Base-by-base conservation (phyloP, 2,329 filamentous ascomycete species). In the Colletotrichum caudatum region DNA sequence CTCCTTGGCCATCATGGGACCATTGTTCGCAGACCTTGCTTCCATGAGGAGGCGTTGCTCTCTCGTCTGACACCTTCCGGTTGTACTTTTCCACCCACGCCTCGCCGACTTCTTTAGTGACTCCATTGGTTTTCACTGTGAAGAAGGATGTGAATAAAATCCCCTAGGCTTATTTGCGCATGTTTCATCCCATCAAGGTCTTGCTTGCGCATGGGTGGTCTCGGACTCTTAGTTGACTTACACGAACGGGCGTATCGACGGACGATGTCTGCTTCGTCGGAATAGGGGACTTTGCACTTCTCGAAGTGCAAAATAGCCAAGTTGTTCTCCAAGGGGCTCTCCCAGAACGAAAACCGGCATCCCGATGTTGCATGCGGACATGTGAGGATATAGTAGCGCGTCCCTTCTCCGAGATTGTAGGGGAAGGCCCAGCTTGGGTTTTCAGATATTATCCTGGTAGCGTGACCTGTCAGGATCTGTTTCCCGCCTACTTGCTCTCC, bases 91-190 rank as follows among this genome's bases (percentile, higher is more conserved):
- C 26, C 12, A 54, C 3, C 51, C 51, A 54, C 6, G 1, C 1
- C 18, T 54, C 2, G 5, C 16, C 11, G 7, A 54, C 16, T 3
- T 33, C 8, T 26, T n/a, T n/a, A n/a, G 8, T 33, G 50, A 1
- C 1, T 18, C 5, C 18, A 7, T 7, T 35, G 51, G 2, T 5
- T 7, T 11, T 33, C 2, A 54, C 51, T 54, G 26, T 54, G 2
- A 11, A 2, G 2, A 20, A 20, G 4, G 3, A 3, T 12, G 6
- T 46, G 2, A 33, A 4, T 5, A 11, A 12, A 18, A 9, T 12
- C 8, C 26, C 6, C 12, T 12, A 83, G 16, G 46, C 8, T 8
- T 2, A 23, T 23, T 50, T 11, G 11, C 4, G n/a, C n/a, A 50
- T 4, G 26, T 14, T 3, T 9, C 29, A 57, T 11, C 5, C 18